Evolutionary conservation across 2,329 filamentous ascomycete species (phyloP), one percentile per base, ranked within the genome.

Genomic region (Tolypocladium cylindrosporum): DNA sequence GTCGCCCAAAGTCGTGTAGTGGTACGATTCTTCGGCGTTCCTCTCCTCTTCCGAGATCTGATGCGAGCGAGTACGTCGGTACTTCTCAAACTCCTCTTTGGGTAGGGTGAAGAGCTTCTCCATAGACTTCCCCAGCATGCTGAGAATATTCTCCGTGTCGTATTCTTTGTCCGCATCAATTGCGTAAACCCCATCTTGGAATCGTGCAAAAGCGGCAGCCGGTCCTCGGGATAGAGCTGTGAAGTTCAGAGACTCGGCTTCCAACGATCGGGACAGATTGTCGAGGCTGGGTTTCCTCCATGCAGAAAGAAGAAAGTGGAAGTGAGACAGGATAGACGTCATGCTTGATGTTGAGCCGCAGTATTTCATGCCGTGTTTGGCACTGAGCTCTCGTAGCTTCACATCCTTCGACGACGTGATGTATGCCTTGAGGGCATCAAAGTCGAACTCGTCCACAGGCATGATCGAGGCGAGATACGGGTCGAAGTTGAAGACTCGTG

Each of bases 281-380:
- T 74, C 71, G 19, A 84, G 74, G 60, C 90, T 88, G 60, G 96
- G 78, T 2, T 78, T 76, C 56, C 95, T 85, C 88, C 91, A 97
- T 8, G 81, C 76, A 0, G 93, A 97, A 11, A 99, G 79, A 3
- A 99, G 81, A 67, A 86, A 97, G 71, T 99, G 94, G 68, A 99
- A 96, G 66, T 99, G 95, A 2, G 88, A 83, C 51, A 99, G 78
- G 55, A 89, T 85, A 2, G 86, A 79, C 1, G 93, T 96, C 91
- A 97, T 96, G 73, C 93, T 97, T 1, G 94, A 99, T 0, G 94
- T 97, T 14, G 94, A 99, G 11, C 94, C 94, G 13, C 91, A 87
- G 68, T 95, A 99, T 68, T 89, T 95, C 70, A 86, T 91, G 14
- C 79, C 75, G 60, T 89, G 73, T 57, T 84, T 72, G 55, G 79